Conservation (phyloP, 257 asterid species). For the Paraleonurus japonicus region DNA sequence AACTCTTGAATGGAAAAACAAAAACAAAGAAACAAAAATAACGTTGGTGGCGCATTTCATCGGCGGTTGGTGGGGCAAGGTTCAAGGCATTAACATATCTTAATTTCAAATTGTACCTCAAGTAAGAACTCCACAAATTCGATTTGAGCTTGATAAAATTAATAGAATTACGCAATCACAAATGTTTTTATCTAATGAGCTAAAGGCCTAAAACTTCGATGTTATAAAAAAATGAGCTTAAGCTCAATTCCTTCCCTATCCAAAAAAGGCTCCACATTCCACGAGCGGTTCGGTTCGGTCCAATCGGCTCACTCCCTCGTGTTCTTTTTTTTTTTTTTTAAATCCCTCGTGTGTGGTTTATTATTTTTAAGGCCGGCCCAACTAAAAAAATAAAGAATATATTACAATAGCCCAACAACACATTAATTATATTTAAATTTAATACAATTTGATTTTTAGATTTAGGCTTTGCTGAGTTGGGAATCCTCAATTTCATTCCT, state of each 20-base stretch:
- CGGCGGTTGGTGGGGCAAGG: slow-evolving; percentile 34
- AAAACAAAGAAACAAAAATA: background rate
- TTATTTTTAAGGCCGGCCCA: no score
- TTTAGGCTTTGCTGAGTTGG: no score
- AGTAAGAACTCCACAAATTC: background rate
- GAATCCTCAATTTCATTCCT: no score
- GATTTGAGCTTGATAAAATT: background rate
- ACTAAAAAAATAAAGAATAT: background rate
- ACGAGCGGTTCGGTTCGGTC: background rate
- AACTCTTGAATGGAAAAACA: background rate
- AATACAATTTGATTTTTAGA: no score
- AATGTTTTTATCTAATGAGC: background rate
- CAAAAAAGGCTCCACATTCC: background rate
- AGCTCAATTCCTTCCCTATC: background rate
- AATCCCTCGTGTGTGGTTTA: background rate
- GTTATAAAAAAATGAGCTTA: no score
- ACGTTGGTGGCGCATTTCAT: slow-evolving; percentile 21
- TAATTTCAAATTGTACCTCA: background rate
- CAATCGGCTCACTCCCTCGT: no score
- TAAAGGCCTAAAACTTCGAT: no score
- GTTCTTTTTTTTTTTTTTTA: no score
- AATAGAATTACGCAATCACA: background rate
- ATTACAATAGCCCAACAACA: no score
- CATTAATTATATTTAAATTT: no score
- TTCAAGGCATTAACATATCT: background rate